Conservation (phyloP, 805 yeast species). For the Schwanniomyces polymorphus region DNA sequence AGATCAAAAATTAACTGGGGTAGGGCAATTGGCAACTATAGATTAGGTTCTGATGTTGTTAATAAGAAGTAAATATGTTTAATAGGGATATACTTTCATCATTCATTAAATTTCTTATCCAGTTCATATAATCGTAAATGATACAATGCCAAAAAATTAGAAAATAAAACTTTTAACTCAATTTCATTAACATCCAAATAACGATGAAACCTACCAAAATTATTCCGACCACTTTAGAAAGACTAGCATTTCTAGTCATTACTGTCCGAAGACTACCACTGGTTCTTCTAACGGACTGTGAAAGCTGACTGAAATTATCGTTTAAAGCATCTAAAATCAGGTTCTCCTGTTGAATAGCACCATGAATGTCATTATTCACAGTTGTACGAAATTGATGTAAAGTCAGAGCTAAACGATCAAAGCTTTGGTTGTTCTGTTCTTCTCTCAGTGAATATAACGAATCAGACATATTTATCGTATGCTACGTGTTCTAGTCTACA, state of each 20-base stretch:
- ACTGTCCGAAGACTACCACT: slow-evolving; percentile 40
- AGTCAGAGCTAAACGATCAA: slow-evolving; percentile 43
- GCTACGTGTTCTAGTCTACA: neutral
- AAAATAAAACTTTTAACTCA: slow-evolving; percentile 13
- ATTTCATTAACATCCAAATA: slow-evolving; percentile 39
- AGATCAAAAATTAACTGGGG: slow-evolving; percentile 95
- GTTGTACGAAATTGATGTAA: slow-evolving; percentile 42
- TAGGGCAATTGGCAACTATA: slow-evolving; percentile 83
- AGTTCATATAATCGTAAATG: neutral
- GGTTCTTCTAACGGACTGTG: slow-evolving; percentile 39
- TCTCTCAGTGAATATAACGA: slow-evolving; percentile 41
- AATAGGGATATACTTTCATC: neutral
- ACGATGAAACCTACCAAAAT: slow-evolving; percentile 33
- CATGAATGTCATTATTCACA: slow-evolving; percentile 42
- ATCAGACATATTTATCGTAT: slow-evolving; percentile 17
- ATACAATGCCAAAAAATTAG: neutral
- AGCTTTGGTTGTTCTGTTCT: slow-evolving; percentile 41
- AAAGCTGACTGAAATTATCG: slow-evolving; percentile 38
- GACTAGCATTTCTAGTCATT: slow-evolving; percentile 42
- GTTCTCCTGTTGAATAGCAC: slow-evolving; percentile 38
- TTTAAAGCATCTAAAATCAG: slow-evolving; percentile 38
- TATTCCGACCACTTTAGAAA: slow-evolving; percentile 36
- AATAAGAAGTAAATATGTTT: slow-evolving; percentile 21
- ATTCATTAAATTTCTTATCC: neutral
- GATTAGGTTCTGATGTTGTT: slow-evolving; percentile 78